Evolutionary conservation across 1,139 yeast genomes (phyloP), one percentile per base, ranked within the genome.

Genomic region (Protomyces arabidopsidicola): DNA sequence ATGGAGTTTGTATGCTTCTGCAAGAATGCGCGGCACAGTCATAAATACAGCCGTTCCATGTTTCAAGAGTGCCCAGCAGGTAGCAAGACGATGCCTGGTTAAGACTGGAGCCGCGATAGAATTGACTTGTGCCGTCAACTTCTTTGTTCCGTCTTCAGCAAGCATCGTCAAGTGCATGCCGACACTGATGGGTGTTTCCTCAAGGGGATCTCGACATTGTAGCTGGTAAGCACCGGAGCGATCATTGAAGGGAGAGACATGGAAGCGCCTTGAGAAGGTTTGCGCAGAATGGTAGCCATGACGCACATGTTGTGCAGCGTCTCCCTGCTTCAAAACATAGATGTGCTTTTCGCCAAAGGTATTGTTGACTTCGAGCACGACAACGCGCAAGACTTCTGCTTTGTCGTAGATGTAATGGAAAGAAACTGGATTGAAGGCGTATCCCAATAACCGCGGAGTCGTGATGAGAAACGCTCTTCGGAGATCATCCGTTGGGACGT

Each of bases 181-280:
- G 31, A 60, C 59, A 9, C 16, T 14, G 52, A 52, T 20, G 10
- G 27, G 36, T 9, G 22, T 38, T 31, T 45, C 61, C 8, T 36
- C 14, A 2, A 36, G 20, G 9, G 62, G 62, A 34, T 58, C 62
- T 2, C 34, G 52, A 22, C 62, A 58, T 34, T 53, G 58, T 6
- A 60, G 50, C 18, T 36, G 58, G 18, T 60, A 60, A 8, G 58
- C 42, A 2, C 64, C 64, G 12, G 59, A 54, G 14, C 64, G 58
- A 45, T 60, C 64, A 27, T 60, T 60, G 59, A 60, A 60, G 6
- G 64, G 64, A 8, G 64, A 60, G 48, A 60, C 64, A 31, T 60
- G 64, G 45, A 60, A 60, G 12, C 55, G 53, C 16, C 59, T n/a
- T 16, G 64, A 42, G 39, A 60, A 54, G 6, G 55, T 60, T 50